Evolutionary conservation across 1,139 yeast species (phyloP).

Genomic region (Chernovozyma sophiae-reginae): DNA sequence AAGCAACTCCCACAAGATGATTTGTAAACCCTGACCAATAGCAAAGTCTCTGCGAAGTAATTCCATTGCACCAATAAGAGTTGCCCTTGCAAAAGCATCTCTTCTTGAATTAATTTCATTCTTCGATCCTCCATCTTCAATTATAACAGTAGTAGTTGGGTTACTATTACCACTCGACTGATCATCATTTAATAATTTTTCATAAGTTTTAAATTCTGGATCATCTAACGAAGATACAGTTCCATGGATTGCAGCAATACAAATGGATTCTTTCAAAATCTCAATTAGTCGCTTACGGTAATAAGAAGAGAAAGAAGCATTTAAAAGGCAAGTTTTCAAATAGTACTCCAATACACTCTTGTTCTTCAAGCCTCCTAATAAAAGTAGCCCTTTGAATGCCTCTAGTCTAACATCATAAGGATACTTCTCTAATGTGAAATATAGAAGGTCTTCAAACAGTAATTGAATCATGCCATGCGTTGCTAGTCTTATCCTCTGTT

Average conservation of each 20-base stretch:
- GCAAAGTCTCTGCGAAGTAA: conserved; percentile 63
- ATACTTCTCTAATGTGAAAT: conserved; percentile 49
- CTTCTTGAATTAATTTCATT: conserved; percentile 45
- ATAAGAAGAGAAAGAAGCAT: conserved; percentile 40
- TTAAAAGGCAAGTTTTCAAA: conserved; percentile 55
- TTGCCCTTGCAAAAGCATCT: conserved; percentile 38
- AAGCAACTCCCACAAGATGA: conserved; percentile 65
- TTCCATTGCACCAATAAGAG: conserved; percentile 62
- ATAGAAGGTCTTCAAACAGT: conserved; percentile 46
- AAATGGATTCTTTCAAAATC: conserved; percentile 49
- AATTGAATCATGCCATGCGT: conserved; percentile 52
- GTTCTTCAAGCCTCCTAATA: conserved; percentile 75
- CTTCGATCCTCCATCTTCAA: conserved; percentile 45
- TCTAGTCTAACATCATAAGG: conserved; percentile 55
- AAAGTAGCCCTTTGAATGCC: conserved; percentile 67
- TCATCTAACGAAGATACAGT: conserved; percentile 52
- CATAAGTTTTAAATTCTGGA: conserved; percentile 47
- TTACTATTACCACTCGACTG: neutral
- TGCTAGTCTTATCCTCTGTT: conserved; percentile 58
- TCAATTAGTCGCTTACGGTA: conserved; percentile 50
- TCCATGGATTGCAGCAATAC: conserved; percentile 69
- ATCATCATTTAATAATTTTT: conserved; percentile 19
- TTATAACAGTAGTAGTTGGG: conserved; percentile 32
- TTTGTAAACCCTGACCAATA: conserved; percentile 57
- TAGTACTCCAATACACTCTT: conserved; percentile 56